These are phyloP conservation scores for Bromus sterilis DNA, from an alignment of 176 grass and related monocot genomes.

Conservation along the genomic window DNA sequence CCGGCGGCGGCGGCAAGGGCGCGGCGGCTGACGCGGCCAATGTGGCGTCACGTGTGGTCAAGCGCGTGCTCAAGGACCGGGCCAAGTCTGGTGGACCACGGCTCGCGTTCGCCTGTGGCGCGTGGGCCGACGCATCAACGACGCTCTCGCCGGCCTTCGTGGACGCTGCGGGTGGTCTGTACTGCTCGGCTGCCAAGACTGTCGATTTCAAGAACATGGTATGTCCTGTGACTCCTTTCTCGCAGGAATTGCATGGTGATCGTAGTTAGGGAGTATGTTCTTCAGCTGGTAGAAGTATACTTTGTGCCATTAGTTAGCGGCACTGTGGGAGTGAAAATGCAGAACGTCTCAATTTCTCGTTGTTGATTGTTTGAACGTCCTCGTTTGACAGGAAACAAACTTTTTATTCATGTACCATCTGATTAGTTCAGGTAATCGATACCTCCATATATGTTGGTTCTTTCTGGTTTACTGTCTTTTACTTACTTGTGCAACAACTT, in stretches of 20 bases:
- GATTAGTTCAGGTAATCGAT: background rate
- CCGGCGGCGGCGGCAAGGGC: constrained; percentile 26
- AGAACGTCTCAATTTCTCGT: background rate
- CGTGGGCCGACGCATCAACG: constrained; percentile 31
- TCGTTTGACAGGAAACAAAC: background rate
- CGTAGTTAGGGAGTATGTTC: background rate
- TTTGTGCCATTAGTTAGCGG: background rate
- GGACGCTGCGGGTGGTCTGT: background rate
- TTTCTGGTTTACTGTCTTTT: background rate
- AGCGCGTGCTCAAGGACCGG: constrained; percentile 40
- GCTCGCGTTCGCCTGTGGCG: constrained; percentile 16
- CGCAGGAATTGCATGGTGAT: background rate
- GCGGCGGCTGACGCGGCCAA: constrained; percentile 31
- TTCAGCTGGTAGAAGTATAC: background rate
- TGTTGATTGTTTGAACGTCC: background rate
- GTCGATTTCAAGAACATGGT: constrained; percentile 24
- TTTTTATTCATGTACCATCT: background rate
- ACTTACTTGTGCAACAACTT: background rate
- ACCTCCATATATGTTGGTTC: background rate
- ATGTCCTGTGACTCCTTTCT: background rate
- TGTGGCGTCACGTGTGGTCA: constrained; percentile 28
- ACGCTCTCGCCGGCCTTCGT: constrained; percentile 15
- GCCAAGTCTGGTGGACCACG: constrained; percentile 22
- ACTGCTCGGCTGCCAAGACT: constrained; percentile 15
- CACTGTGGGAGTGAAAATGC: background rate